A percentile compares a stretch with the other conserved stretches of the same genome.
These are phyloP conservation scores for Selenicereus undatus DNA, from an alignment of 148 eudicot genomes.

Conservation along the genomic window DNA sequence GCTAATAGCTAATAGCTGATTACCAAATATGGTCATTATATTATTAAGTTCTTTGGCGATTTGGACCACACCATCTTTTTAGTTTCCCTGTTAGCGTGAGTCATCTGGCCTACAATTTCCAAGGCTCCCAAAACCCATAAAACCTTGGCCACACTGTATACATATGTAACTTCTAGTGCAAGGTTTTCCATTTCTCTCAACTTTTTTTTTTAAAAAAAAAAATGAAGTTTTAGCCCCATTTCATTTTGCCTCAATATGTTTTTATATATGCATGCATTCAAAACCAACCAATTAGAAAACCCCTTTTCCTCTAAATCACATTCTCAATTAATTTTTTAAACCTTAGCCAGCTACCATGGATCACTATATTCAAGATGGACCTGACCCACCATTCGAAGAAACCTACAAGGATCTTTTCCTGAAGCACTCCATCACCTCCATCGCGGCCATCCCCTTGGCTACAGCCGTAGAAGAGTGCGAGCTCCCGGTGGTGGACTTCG, in stretches of 20 bases:
- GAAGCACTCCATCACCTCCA: constrained; percentile 1
- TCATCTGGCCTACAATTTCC: not conserved
- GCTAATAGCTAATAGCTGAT: too few species aligned
- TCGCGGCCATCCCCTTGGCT: not conserved
- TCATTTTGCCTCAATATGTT: too few species aligned
- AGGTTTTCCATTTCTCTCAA: too few species aligned
- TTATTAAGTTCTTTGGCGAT: not conserved
- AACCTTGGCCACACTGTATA: not conserved
- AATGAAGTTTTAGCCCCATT: too few species aligned
- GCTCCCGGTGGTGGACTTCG: constrained; percentile 55
- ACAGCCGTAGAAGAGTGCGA: constrained; percentile 28
- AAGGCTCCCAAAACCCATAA: not conserved
- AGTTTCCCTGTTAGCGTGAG: not conserved
- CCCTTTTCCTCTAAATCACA: not conserved
- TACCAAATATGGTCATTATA: too few species aligned
- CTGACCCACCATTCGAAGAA: constrained; percentile 66
- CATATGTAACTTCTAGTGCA: not conserved
- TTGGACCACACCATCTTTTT: not conserved
- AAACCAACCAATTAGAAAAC: too few species aligned
- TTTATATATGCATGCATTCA: too few species aligned
- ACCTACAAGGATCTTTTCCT: constrained; percentile 45
- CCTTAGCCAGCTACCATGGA: constrained; percentile 11
- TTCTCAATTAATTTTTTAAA: not conserved
- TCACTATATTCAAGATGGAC: not conserved
- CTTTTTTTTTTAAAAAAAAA: too few species aligned